Evolutionary conservation across 106 monocot genomes (phyloP).

Genomic region (Dioscorea zingiberensis): DNA sequence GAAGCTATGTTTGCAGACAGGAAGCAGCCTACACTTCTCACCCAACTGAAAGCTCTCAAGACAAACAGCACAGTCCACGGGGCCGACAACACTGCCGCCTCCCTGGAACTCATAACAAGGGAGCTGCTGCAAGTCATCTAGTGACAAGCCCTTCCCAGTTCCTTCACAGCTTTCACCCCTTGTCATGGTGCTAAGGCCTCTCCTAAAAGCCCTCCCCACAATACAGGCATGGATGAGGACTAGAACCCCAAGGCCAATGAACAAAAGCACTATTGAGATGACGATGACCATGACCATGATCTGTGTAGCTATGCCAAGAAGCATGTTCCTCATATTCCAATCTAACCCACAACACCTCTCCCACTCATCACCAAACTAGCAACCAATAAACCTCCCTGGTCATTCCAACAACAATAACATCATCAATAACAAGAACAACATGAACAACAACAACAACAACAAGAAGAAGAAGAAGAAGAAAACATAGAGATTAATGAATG

Average conservation of each 20-base stretch:
- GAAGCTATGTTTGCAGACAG: constrained; percentile 49
- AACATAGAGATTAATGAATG: too few relatives aligned
- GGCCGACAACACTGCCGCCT: not conserved
- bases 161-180: not conserved
- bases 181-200: constrained; percentile 3
- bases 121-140: constrained; percentile 42
- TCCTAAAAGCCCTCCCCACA: constrained; percentile 20
- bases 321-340: constrained; percentile 10
- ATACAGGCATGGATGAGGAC: constrained; percentile 27
- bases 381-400: too few relatives aligned
- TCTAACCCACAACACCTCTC: too few relatives aligned
- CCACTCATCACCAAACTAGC: too few relatives aligned
- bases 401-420: too few relatives aligned
- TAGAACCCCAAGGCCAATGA: constrained; percentile 22
- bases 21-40: constrained; percentile 43
- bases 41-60: constrained; percentile 44
- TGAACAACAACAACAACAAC: too few relatives aligned
- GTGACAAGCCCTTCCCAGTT: constrained; percentile 18
- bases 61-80: constrained; percentile 39
- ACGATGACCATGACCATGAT: constrained; percentile 27
- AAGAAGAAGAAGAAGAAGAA: too few relatives aligned
- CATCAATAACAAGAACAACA: too few relatives aligned
- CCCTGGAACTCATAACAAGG: constrained; percentile 29
- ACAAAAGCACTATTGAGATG: constrained; percentile 19
- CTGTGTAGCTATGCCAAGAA: constrained; percentile 16